These are phyloP conservation scores for Pseudocercospora musae DNA, from an alignment of 2,329 filamentous ascomycete genomes.

Conservation along the genomic window DNA sequence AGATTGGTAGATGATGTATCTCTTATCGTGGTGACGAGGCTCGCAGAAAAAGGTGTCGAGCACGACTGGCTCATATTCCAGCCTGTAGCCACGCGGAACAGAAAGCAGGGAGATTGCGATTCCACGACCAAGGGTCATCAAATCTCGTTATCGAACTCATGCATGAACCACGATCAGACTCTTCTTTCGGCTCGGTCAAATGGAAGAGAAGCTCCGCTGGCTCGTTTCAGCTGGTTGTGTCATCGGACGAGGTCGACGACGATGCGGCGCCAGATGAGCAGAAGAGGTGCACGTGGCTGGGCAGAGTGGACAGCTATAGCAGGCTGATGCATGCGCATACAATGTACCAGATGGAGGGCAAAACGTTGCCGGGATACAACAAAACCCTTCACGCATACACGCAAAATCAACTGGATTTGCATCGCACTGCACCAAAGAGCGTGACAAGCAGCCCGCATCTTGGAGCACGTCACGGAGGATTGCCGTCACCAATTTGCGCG, in stretches of 20 bases:
- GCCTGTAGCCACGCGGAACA: background rate
- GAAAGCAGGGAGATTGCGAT: background rate
- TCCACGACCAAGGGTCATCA: background rate
- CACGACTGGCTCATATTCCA: background rate
- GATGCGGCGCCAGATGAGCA: background rate
- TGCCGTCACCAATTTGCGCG: slow-evolving; percentile 13
- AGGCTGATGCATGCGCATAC: slow-evolving; percentile 26
- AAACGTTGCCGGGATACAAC: slow-evolving; percentile 23
- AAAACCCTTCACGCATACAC: slow-evolving; percentile 30
- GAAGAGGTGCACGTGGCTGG: background rate
- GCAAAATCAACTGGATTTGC: slow-evolving; percentile 23
- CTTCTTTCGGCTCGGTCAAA: background rate
- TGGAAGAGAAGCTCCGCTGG: background rate
- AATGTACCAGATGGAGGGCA: slow-evolving; percentile 18
- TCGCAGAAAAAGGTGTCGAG: background rate
- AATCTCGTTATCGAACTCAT: background rate
- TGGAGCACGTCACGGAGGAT: slow-evolving; percentile 2
- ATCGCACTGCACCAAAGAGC: slow-evolving; percentile 11
- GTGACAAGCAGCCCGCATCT: slow-evolving; percentile 15
- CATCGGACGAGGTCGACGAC: background rate
- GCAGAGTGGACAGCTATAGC: slow-evolving; percentile 19
- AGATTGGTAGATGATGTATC: background rate
- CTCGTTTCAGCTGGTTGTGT: background rate
- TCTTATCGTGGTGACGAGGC: background rate
- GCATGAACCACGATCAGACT: background rate